These are phyloP conservation scores for Stylonectria norvegica DNA, from an alignment of 2,329 filamentous ascomycete genomes.

Conservation along the genomic window DNA sequence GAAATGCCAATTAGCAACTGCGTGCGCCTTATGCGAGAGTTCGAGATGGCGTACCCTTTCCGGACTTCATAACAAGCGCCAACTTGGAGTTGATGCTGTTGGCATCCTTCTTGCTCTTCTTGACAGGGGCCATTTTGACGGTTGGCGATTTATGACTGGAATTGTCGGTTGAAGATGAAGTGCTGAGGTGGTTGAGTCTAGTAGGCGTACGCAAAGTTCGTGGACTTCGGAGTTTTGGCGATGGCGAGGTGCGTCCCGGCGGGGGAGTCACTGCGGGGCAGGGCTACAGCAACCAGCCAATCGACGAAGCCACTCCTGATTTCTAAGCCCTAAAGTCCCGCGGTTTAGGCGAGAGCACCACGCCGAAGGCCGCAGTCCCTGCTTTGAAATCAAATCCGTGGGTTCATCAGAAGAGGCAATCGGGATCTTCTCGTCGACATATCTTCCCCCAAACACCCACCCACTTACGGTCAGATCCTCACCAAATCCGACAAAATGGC, in stretches of 20 bases:
- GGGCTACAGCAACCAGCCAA: conserved; percentile 26
- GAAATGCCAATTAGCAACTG: conserved; percentile 13
- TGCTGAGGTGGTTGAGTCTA: conserved; percentile 24
- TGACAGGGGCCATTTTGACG: conserved; percentile 63
- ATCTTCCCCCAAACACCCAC: conserved; percentile 35
- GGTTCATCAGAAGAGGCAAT: conserved; percentile 30
- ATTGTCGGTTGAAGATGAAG: conserved; percentile 33
- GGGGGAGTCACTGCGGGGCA: conserved; percentile 21
- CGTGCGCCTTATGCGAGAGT: neutral
- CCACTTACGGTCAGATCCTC: conserved; percentile 35
- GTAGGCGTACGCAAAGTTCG: conserved; percentile 28
- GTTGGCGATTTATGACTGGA: conserved; percentile 34
- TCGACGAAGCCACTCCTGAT: conserved; percentile 12
- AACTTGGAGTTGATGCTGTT: conserved; percentile 63
- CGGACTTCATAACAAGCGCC: conserved; percentile 62
- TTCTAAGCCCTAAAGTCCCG: conserved; percentile 40
- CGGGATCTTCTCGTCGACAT: conserved; percentile 26
- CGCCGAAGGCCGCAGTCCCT: conserved; percentile 31
- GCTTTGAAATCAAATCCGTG: conserved; percentile 54
- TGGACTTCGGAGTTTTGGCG: conserved; percentile 23
- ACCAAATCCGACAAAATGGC: conserved; percentile 84
- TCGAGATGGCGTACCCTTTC: conserved; percentile 62
- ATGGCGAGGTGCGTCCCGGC: conserved; percentile 7
- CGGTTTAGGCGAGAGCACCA: conserved; percentile 36
- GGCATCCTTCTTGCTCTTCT: conserved; percentile 84